Base-by-base conservation (phyloP, 768 basidiomycete species). In the Heimioporus sp. region DNA sequence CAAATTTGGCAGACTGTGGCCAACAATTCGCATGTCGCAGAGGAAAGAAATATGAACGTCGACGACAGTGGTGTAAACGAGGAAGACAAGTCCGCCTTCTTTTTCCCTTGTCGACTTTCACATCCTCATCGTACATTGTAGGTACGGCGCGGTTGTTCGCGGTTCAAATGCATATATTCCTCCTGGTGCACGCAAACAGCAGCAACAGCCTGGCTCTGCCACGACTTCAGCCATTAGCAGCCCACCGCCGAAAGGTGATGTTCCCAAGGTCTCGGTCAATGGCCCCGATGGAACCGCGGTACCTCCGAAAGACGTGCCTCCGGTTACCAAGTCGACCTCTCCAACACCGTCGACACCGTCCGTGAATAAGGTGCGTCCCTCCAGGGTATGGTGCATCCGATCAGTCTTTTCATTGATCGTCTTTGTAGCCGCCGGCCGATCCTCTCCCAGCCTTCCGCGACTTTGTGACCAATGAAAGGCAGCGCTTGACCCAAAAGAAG, bases 111-210 rank as follows among this genome's bases (percentile, higher is more conserved):
- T 28, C 6, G 24, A 44, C 51, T 42, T 51, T 39, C 34, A 50
- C 53, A 54, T 69, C 47, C 66, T 67, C 53, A 67, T 34, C 0
- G 38, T 10, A 19, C 48, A 30, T 36, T 30, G 38, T 65, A 97
- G 94, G 70, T 98, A 92, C 66, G 90, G 90, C 51, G 94, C 93
- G 24, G 97, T 98, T 30, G 86, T 90, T 45, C 88, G 97, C 51
- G 80, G 85, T 31, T 78, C 86, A 16, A 89, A 88, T 62, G 96
- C 95, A 21, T 99, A 99, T 66, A 82, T 98, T 36, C 97, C 97
- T 42, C 96, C 96, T 2, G 92, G 87, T 54, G 93, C 94, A 35
- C 82, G 95, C 51, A 83, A 79, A 67, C 68, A 79, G 66, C 68
- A 60, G 17, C 61, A 56, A 46, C 54, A 58, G 43, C 40, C 48